These are phyloP conservation scores for Cladosporium sphaerospermum DNA, from an alignment of 2,329 filamentous ascomycete species.

Conservation along the genomic window DNA sequence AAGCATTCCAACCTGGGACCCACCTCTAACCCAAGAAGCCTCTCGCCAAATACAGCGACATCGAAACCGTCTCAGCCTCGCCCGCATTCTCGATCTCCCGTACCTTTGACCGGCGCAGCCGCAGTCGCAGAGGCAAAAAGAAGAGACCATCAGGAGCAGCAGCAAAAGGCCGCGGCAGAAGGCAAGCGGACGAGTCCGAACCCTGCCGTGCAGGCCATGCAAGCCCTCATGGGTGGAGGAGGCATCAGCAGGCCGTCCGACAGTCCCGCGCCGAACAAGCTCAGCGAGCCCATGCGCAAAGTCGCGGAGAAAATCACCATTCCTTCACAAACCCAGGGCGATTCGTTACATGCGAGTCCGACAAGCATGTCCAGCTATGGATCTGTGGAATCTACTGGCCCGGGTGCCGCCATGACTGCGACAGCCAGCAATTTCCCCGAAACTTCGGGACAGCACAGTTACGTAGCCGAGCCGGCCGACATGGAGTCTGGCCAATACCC, in stretches of 20 bases:
- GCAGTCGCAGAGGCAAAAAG: slow-evolving; percentile 45
- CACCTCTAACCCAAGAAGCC: slow-evolving; percentile 1
- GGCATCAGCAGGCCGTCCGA: slow-evolving; percentile 40
- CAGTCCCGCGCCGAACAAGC: slow-evolving; percentile 37
- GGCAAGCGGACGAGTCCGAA: slow-evolving; percentile 43
- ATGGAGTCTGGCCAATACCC: slow-evolving; percentile 33
- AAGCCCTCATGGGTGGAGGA: slow-evolving; percentile 37
- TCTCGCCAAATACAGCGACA: neutral
- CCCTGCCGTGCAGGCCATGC: slow-evolving; percentile 39
- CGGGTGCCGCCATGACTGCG: slow-evolving; percentile 35
- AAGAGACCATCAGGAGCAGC: slow-evolving; percentile 33
- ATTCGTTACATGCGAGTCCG: slow-evolving; percentile 46
- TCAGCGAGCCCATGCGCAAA: slow-evolving; percentile 45
- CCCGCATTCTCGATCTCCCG: slow-evolving; percentile 7
- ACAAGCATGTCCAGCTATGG: slow-evolving; percentile 50
- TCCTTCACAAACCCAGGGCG: slow-evolving; percentile 38
- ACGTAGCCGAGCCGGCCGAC: slow-evolving; percentile 30
- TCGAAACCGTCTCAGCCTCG: neutral
- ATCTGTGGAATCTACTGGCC: slow-evolving; percentile 42
- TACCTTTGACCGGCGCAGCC: slow-evolving; percentile 40
- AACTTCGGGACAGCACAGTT: slow-evolving; percentile 29
- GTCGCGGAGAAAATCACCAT: slow-evolving; percentile 45
- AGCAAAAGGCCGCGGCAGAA: slow-evolving; percentile 1
- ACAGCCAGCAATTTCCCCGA: slow-evolving; percentile 47
- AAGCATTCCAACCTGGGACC: slow-evolving; percentile 14